These are phyloP conservation scores for Xylaria bambusicola DNA, from an alignment of 495 filamentous ascomycete genomes.

Conservation along the genomic window DNA sequence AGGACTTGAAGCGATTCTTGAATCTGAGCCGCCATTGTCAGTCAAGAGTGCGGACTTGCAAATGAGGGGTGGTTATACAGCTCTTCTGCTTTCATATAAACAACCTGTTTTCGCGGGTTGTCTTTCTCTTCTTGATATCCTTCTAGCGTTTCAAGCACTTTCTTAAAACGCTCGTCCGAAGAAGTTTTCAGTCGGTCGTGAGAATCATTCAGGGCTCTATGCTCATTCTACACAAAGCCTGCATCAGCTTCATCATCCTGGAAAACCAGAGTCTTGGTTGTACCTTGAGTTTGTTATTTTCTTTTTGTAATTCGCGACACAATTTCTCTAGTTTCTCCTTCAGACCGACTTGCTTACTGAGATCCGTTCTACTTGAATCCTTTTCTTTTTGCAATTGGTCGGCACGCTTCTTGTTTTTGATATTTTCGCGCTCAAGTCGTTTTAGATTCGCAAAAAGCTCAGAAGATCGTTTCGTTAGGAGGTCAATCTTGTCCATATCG, in stretches of 20 bases:
- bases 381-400: constrained; percentile 97
- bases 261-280: constrained; percentile 4
- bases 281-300: constrained; percentile 95
- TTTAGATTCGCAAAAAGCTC: constrained; percentile 94
- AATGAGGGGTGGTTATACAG: constrained; percentile 56
- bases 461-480: constrained; percentile 85
- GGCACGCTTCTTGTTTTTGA: constrained; percentile 92
- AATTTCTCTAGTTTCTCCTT: constrained; percentile 96
- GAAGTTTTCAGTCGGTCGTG: constrained; percentile 79
- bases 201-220: constrained; percentile 79
- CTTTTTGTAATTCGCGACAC: constrained; percentile 86
- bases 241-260: constrained; percentile 33
- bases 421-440: constrained; percentile 85
- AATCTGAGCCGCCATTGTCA: constrained; percentile 59
- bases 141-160: constrained; percentile 78
- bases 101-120: constrained; percentile 68
- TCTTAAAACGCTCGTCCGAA: constrained; percentile 64
- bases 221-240: constrained; percentile 69
- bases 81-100: constrained; percentile 83
- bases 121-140: constrained; percentile 77
- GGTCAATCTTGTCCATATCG: constrained; percentile 71
- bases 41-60: constrained; percentile 15
- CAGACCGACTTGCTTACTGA: constrained; percentile 81
- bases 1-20: constrained; percentile 84
- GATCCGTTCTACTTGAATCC: constrained; percentile 80